Evolutionary conservation across 495 filamentous ascomycete species (phyloP), one percentile per base, ranked within the genome.

Genomic region (Neurospora hispaniola): DNA sequence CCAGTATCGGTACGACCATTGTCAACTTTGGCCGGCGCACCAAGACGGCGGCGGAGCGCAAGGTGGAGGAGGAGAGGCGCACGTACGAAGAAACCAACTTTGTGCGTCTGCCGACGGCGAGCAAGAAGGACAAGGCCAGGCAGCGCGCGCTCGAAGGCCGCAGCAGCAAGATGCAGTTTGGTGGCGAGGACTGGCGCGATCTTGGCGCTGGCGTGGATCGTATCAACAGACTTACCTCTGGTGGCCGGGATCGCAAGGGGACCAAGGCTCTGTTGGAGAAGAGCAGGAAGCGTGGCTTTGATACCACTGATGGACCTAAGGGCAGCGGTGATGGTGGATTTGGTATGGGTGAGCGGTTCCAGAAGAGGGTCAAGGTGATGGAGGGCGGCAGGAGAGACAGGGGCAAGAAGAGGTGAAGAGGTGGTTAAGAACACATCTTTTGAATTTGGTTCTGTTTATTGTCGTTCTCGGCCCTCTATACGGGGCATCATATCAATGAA

Each of bases 61-160:
- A 86, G 66, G 87, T 86, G 42, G 94, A 97, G 81, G 85, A 85
- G 4, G 93, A 94, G 77, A 84, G 90, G 59, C 86, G 84, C 48
- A 86, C 89, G 38, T 97, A 96, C 80, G 94, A 97, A 83, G 94
- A 97, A 83, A 85, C 82, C 73, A 95, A 97, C 82, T 94, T 96
- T 77, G 88, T 93, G 27, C 88, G 94, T 71, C 84, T 98, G 77
- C 93, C 93, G 20, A 90, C 89, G 79, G 87, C 90, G 77, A 91
- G 89, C 80, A 95, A 94, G 86, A 93, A 93, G 84, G 91, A 95
- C 27, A 79, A 82, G 43, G 83, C 84, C 14, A 87, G 89, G 74
- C 83, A 83, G 44, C 81, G 80, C 27, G 84, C 84, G 74, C 77
- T 73, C 38, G 85, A 84, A 66, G 79, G 80, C 16, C 79, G 83